Base-by-base conservation (phyloP, 2,329 filamentous ascomycete species). In the Ceratocystis lukuohia region DNA sequence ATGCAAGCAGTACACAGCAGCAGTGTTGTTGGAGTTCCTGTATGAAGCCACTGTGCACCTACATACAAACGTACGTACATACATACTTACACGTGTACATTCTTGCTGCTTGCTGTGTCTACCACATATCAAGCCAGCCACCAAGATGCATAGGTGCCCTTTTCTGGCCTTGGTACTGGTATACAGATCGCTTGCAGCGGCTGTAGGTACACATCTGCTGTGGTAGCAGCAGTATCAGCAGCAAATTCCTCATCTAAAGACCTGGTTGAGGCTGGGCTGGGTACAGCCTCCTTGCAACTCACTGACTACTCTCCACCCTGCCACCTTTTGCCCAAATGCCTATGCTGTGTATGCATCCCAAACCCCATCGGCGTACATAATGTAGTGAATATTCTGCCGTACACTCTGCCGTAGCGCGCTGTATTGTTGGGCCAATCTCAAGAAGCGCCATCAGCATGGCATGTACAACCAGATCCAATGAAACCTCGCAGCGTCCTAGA, bases 21-120 rank as follows among this genome's bases (percentile, higher is more conserved):
- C 37, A 41, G 37, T 56, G 53, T 57, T 57, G 53, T 57, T 57
- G 53, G 53, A 30, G 22, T 57, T 28, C 53, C 53, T 30, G 53
- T 57, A 28, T 28, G 15, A 57, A 28, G 53, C 22, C 53, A 12
- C 15, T 15, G 22, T 57, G 22, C 53, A 22, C n/a, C 46, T 50
- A n/a, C n/a, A 7, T 22, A 50, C n/a, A n/a, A 50, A 50, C n/a
- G 10, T 50, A 50, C 46, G 22, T 10, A 50, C 22, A 22, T 22
- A 22, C 46, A 50, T 50, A 50, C 17, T n/a, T 50, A 50, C 46
- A 50, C 37, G 37, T 41, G 37, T 50, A 50, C 46, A 50, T n/a
- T 20, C n/a, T n/a, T 50, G 46, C 10, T 41, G 37, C 10, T 41
- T 12, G 37, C 37, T 41, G 37, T 41, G 37, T 41, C 37, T 41